Evolutionary conservation across 75 land plant species (phyloP), one percentile per base, ranked within the genome.

Genomic region (Selaginella moellendorffii): DNA sequence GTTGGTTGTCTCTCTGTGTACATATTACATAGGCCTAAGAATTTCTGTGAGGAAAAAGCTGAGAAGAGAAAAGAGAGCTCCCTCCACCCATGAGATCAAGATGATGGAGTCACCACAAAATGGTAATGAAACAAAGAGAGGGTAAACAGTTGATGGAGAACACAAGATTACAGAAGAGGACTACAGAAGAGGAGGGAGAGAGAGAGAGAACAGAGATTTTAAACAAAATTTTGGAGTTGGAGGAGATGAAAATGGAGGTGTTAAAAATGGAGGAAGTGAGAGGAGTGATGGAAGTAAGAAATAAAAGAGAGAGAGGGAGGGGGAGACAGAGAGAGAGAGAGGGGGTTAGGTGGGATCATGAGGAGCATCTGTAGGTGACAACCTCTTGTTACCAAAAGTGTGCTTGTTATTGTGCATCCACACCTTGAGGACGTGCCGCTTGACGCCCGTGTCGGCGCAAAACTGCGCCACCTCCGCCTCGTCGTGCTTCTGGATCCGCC

Each of bases 391-490:
- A 51, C 85, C 85, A 1, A 85, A 78, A 5, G 85, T 82, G 74
- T 82, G 74, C 80, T 82, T 85, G 77, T 85, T 82, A 63, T 85
- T 85, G 67, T 85, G 87, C 85, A 85, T 79, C 87, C 87, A 85
- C 17, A 85, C 85, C 73, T 85, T 85, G 52, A 85, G 77, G 0
- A 85, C 85, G 27, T 82, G 85, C 23, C 87, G 69, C 66, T 77
- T 85, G 14, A 85, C 80, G 25, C 82, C 82, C 0, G 71, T 59
- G 2, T 82, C 80, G 26, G 70, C 54, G 58, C 87, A 85, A 52
- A 85, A 85, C 71, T 79, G 83, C 72, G 82, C 82, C 65, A 85
- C 87, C 14, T 70, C 69, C 0, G 64, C 78, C 68, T 85, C 87
- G 46, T 85, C 87, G 19, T 79, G 85, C 62, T 85, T 85, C 71